Base-by-base conservation (phyloP, 768 basidiomycete species). In the Leccinum variicolor region DNA sequence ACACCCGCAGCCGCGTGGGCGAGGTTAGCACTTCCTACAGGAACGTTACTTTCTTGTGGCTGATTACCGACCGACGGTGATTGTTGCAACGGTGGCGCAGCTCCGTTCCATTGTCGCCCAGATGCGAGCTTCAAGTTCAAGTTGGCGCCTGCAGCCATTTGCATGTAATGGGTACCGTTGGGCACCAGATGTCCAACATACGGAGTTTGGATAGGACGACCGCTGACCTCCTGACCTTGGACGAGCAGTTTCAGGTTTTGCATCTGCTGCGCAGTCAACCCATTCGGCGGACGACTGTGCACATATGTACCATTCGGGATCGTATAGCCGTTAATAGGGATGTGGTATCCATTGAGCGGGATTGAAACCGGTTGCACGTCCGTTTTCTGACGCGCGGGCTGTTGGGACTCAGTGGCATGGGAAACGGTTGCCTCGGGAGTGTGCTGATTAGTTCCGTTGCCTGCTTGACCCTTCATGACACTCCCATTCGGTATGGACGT, bases 211-310 rank as follows among this genome's bases (percentile, higher is more conserved):
- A 79, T 76, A 65, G 79, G 75, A 57, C 73, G 71, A 56, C 68
- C 70, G 53, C 74, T 73, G 36, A 77, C 62, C 46, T 79, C 81
- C 57, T 74, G 76, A 17, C 68, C 71, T 53, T 71, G 73, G 34
- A 79, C 80, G 57, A 85, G 81, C 9, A 80, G 72, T 70, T 86
- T 86, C 43, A 87, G 64, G 54, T 75, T 79, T 67, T 85, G 84
- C 68, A 87, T 74, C 63, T 87, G 85, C 58, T 87, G 86, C 19
- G 74, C 57, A 33, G 76, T 82, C 48, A 87, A 67, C 2, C 75
- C 74, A 46, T 74, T 75, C 4, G 72, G 71, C 48, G 75, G 77
- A 52, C 73, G 74, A 49, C 60, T 64, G 46, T 64, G 75, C 72
- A 71, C 71, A 64, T 65, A 71, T 52, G 69, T 66, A 6, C 72